These are phyloP conservation scores for Dothistroma pini DNA, from an alignment of 2,329 filamentous ascomycete species.

Conservation along the genomic window DNA sequence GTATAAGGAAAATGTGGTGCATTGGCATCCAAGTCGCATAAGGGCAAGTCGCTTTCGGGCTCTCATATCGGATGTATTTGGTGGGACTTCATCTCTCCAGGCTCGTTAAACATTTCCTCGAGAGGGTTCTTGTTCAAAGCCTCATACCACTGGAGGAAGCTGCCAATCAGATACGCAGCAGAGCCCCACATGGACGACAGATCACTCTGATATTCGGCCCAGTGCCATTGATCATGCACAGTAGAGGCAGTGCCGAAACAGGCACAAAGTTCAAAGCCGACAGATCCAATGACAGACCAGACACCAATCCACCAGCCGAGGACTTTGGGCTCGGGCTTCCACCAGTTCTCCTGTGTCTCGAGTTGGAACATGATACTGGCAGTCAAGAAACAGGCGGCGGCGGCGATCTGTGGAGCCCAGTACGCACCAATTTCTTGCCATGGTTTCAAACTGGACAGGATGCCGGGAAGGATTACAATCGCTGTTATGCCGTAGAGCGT, in stretches of 20 bases:
- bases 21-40: background rate
- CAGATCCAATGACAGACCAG: constrained; percentile 23
- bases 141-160: constrained; percentile 29
- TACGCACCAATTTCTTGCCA: constrained; percentile 21
- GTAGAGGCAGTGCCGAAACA: constrained; percentile 11
- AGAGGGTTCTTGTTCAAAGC: constrained; percentile 12
- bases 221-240: background rate
- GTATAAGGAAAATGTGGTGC: background rate
- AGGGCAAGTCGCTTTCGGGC: background rate
- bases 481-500: constrained; percentile 24
- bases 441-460: constrained; percentile 19
- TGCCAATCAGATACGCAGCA: constrained; percentile 22
- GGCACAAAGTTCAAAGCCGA: constrained; percentile 27
- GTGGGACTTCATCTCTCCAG: constrained; percentile 2
- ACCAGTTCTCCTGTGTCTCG: constrained; percentile 30
- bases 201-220: constrained; percentile 21
- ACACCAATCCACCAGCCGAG: constrained; percentile 31
- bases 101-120: constrained; percentile 2
- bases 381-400: constrained; percentile 24
- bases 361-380: constrained; percentile 27
- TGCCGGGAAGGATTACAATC: constrained; percentile 25
- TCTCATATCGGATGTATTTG: constrained; percentile 1
- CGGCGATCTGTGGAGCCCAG: constrained; percentile 29
- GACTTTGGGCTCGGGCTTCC: constrained; percentile 16
- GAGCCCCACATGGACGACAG: constrained; percentile 26